Base-by-base conservation (phyloP, 352 stramenopile genomes). In the Poterioochromonas sp. region DNA sequence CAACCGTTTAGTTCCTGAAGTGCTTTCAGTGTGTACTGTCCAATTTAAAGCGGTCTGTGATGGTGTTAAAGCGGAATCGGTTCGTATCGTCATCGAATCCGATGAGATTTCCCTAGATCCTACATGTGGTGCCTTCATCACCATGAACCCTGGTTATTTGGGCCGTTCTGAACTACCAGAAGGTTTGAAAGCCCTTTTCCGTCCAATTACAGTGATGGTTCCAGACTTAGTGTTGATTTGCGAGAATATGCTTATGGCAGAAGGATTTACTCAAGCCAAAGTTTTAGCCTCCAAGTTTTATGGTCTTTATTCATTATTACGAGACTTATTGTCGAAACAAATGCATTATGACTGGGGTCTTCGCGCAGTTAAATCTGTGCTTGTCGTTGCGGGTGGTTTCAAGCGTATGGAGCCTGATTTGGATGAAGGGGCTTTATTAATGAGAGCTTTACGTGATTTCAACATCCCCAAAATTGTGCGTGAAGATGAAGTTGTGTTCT, bases 231-330 rank as follows among this genome's bases (percentile, higher is more conserved):
- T 97, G 73, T 82, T 97, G 29, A 98, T 98, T 80, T 97, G 91
- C 82, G 93, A 98, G 83, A 97, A 97, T 83, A 97, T 97, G 91
- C 85, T 98, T 47, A 97, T 97, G 91, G 92, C 92, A 1, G 91
- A 96, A 85, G 93, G 93, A 8, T 98, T 97, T 78, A 94, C 92
- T 35, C 87, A 94, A 43, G 91, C 91, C 41, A 97, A 97, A 83
- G 90, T 94, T 34, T 85, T 97, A 1, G 92, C 93, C 12, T 94
- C 89, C 44, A 98, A 98, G 82, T 97, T 98, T 78, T 97, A 97
- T 70, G 91, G 91, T 0, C 85, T 98, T 39, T 97, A 97, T 82
- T 95, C 90, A 35, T 82, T 97, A 47, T 85, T 97, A 1, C 89
- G 90, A 0, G 91, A 97, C 76, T 85, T 97, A 29, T 83, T 98